Base-by-base conservation (phyloP, 164 flowering plant species). In the Vitis cinerea region DNA sequence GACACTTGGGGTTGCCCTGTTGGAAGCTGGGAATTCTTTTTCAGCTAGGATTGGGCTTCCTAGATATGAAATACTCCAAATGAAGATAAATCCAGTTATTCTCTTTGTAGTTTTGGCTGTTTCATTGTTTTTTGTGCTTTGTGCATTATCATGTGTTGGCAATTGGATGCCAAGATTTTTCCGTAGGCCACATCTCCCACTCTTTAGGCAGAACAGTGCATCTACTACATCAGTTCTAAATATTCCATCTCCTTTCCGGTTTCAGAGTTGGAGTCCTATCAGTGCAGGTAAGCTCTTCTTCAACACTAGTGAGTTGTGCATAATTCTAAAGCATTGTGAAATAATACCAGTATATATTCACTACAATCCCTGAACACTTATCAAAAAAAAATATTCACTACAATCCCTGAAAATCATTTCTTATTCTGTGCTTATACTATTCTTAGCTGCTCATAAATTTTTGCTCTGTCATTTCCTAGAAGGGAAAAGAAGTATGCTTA, bases 1-100 rank as follows among this genome's bases (percentile, higher is more conserved):
- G 99, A 95, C 99, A 44, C 88, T 86, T 49, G 98, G 98, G 58
- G 99, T 91, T 84, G 98, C 98, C 66, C 78, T 95, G 19, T 78
- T 86, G 77, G 91, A 95, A 83, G 91, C 97, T 73, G 97, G 97
- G 59, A 81, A 80, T 51, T 73, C 85, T 60, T 78, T 85, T 77
- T 73, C 92, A 61, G 58, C 80, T 50, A 78, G 75, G 65, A 29
- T 78, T 61, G 82, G 74, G 54, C 55, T 88, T 70, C 82, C 54
- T 3, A 74, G 82, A 50, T 84, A 83, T 74, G 83, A 79, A 57
- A 56, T 87, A 54, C 67, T 90, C 56, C 81, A 75, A 30, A 76
- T 79, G 80, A 89, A 84, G 84, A 77, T 89, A 7, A 78, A 82
- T 56, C 92, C 98, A 30, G 10, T 78, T 15, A 19, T 86, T 81